Evolutionary conservation across 257 asterid genomes (phyloP).

Genomic region (Leptodermis oblonga): DNA sequence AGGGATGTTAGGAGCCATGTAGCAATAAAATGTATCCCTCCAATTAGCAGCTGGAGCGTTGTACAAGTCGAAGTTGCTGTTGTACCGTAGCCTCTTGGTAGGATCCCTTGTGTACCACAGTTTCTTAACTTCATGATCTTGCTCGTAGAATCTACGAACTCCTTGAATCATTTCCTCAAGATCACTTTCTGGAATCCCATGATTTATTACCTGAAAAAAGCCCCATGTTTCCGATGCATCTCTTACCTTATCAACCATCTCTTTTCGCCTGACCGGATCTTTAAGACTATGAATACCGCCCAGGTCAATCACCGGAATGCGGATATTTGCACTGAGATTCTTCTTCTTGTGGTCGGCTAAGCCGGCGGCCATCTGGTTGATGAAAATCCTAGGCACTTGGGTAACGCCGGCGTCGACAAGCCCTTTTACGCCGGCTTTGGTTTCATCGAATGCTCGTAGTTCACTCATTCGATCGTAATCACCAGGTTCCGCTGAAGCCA

Average conservation of each 20-base stretch:
- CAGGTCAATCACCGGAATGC: slow-evolving; percentile 35
- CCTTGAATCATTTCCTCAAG: slow-evolving; percentile 15
- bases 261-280: slow-evolving; percentile 9
- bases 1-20: slow-evolving; percentile 37
- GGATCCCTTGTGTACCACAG: slow-evolving; percentile 17
- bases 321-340: background rate
- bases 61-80: slow-evolving; percentile 41
- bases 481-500: background rate
- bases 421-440: slow-evolving; percentile 53
- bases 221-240: slow-evolving; percentile 16
- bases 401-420: slow-evolving; percentile 38
- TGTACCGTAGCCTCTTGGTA: slow-evolving; percentile 27
- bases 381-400: slow-evolving; percentile 37
- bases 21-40: slow-evolving; percentile 35
- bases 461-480: slow-evolving; percentile 27
- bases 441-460: slow-evolving; percentile 40
- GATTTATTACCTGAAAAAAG: slow-evolving; percentile 18
- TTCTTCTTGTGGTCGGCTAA: background rate
- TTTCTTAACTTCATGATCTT: slow-evolving; percentile 10
- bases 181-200: slow-evolving; percentile 21
- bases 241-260: slow-evolving; percentile 15
- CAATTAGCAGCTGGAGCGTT: slow-evolving; percentile 28
- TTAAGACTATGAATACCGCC: slow-evolving; percentile 14
- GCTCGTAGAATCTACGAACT: slow-evolving; percentile 20
- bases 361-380: slow-evolving; percentile 16